A percentile compares a stretch with the other conserved stretches of the same genome.
These are phyloP conservation scores for Cymbopogon flexuosus DNA, from an alignment of 202 grass and related monocot genomes.

Conservation along the genomic window DNA sequence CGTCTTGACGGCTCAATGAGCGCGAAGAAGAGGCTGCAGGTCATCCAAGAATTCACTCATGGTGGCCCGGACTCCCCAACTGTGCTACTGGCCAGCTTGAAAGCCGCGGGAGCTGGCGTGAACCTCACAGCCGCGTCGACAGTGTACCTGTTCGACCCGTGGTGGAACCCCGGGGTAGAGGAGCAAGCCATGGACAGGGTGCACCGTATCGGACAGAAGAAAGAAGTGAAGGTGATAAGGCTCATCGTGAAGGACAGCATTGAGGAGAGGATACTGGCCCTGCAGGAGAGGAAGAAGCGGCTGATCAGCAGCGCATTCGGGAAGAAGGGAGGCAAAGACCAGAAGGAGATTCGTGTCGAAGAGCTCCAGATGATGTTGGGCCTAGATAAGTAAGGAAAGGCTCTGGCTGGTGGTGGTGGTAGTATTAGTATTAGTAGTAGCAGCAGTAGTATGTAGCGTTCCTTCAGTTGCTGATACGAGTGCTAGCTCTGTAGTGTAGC, in stretches of 20 bases:
- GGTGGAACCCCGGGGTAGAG: conserved; percentile 94
- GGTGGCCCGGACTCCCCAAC: conserved; percentile 51
- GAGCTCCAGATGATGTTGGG: conserved; percentile 75
- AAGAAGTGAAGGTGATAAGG: conserved; percentile 71
- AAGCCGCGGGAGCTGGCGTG: conserved; percentile 62
- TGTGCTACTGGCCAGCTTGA: conserved; percentile 79
- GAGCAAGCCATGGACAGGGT: conserved; percentile 97
- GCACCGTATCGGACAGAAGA: conserved; percentile 78
- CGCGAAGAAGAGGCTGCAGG: conserved; percentile 52
- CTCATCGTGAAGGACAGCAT: conserved; percentile 72
- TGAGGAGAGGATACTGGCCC: conserved; percentile 71
- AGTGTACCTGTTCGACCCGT: conserved; percentile 82
- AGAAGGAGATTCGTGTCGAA: conserved; percentile 62
- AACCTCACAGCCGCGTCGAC: conserved; percentile 80
- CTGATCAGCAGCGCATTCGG: conserved; percentile 60
- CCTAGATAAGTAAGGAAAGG: conserved; percentile 1
- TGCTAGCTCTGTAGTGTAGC: background rate
- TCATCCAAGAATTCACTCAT: conserved; percentile 49
- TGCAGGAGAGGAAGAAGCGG: conserved; percentile 78
- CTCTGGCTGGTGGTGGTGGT: too few relatives aligned
- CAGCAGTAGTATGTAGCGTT: background rate
- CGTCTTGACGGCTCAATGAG: conserved; percentile 79
- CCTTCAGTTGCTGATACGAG: too few relatives aligned
- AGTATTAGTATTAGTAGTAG: too few relatives aligned
- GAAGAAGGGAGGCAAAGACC: conserved; percentile 46